Evolutionary conservation across 805 yeast species (phyloP).

Genomic region (Kregervanrija fluxuum): DNA sequence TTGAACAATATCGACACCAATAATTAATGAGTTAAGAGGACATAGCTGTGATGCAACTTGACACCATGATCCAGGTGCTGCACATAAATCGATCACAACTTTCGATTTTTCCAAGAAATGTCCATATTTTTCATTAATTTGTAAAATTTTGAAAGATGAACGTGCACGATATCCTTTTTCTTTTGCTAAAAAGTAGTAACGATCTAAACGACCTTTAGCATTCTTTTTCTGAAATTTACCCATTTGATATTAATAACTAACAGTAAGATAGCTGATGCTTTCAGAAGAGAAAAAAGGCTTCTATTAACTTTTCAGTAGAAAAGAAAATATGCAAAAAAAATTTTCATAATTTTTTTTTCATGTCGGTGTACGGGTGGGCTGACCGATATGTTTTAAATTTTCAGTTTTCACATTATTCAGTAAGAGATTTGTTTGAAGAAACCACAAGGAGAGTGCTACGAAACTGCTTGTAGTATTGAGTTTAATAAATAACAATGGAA

Average conservation of each 20-base stretch:
- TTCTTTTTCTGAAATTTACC: conserved; percentile 89
- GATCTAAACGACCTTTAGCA: conserved; percentile 98
- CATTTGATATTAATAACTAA: conserved; percentile 10
- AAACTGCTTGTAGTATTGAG: too few relatives aligned
- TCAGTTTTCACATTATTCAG: too few relatives aligned
- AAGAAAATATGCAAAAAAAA: conserved; percentile 2
- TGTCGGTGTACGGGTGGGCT: neutral
- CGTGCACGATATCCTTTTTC: conserved; percentile 99
- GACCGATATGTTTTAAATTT: too few relatives aligned
- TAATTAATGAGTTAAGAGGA: conserved; percentile 87
- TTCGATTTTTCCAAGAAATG: conserved; percentile 91
- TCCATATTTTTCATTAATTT: conserved; percentile 93
- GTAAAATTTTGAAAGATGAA: conserved; percentile 92
- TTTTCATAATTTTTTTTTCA: neutral
- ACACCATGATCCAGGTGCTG: conserved; percentile 99
- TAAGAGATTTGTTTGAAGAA: too few relatives aligned
- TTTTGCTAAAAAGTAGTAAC: conserved; percentile 92
- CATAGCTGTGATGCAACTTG: conserved; percentile 94
- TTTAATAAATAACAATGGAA: too few relatives aligned
- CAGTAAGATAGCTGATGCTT: neutral
- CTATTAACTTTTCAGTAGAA: neutral
- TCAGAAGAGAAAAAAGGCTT: neutral
- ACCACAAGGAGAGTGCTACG: too few relatives aligned
- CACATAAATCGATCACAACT: conserved; percentile 96
- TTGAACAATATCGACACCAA: conserved; percentile 98